Percentiles rank a stretch among this genome's conserved stretches.
phyloP scores from a whole-genome alignment of 192 early-diverging fungal genomes.

The Coemansia biformis region DNA sequence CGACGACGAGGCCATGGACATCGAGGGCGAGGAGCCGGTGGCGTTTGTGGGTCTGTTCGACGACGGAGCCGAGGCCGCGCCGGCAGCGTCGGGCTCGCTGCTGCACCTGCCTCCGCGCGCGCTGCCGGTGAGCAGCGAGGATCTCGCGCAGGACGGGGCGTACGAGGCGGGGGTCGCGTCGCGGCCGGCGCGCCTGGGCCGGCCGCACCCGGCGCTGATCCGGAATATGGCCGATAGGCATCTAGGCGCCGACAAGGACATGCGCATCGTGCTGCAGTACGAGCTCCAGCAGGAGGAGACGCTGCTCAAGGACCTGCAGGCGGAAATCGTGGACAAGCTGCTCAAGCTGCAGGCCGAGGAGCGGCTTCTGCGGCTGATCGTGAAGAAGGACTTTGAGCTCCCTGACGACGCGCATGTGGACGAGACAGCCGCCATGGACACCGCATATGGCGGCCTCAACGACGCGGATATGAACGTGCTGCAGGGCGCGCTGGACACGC shows the following conservation, averaged over 20 bases:
- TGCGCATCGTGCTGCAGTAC: conserved; percentile 44
- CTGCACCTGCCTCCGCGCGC: conserved; percentile 19
- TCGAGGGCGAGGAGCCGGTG: conserved; percentile 37
- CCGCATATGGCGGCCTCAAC: conserved; percentile 3
- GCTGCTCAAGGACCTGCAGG: conserved; percentile 35
- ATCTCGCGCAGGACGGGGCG: not conserved
- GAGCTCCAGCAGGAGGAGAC: conserved; percentile 41
- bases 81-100: conserved; percentile 16
- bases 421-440: conserved; percentile 1
- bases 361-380: conserved; percentile 40
- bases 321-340: conserved; percentile 44
- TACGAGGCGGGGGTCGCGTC: no score
- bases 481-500: not conserved
- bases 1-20: conserved; percentile 22
- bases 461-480: conserved; percentile 3
- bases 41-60: conserved; percentile 45
- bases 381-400: conserved; percentile 39
- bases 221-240: conserved; percentile 10
- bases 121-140: conserved; percentile 8
- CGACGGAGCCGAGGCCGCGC: conserved; percentile 17
- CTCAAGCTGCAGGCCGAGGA: conserved; percentile 42
- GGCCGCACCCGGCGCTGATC: conserved; percentile 23
- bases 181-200: not conserved
- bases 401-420: conserved; percentile 11
- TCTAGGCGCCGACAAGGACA: conserved; percentile 17